These are phyloP conservation scores for Corchorus capsularis DNA, from an alignment of 345 rosid species.

Conservation along the genomic window DNA sequence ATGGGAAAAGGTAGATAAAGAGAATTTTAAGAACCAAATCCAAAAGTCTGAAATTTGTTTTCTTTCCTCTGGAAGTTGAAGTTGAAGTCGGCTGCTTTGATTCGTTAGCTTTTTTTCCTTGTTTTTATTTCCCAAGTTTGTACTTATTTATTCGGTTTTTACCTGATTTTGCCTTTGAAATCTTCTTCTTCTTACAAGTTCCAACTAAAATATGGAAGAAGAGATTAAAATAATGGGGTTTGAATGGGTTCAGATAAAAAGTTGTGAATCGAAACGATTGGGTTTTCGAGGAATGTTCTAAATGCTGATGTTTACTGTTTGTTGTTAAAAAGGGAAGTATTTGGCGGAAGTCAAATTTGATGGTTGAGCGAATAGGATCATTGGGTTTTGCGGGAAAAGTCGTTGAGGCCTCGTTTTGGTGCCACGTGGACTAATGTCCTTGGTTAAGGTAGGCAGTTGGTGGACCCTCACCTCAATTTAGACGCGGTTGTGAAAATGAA, in stretches of 20 bases:
- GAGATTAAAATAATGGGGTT: background rate
- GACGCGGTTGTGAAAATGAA: background rate
- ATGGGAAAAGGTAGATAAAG: background rate
- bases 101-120: background rate
- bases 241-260: background rate
- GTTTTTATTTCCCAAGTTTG: background rate
- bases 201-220: background rate
- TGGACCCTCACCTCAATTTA: background rate
- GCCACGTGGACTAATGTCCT: background rate
- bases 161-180: background rate
- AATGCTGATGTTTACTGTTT: slow-evolving; percentile 2
- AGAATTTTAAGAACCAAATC: background rate
- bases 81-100: background rate
- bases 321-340: background rate
- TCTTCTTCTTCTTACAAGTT: background rate
- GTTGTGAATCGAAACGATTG: background rate
- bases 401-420: background rate
- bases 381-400: background rate
- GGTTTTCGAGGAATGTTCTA: background rate
- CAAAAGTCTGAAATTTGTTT: background rate
- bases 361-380: background rate
- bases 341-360: slow-evolving; percentile 5
- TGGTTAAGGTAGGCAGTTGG: background rate
- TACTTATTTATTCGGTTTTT: background rate
- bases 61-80: background rate